Base-by-base conservation (phyloP, 768 basidiomycete genomes). In the Kwoniella europaea region DNA sequence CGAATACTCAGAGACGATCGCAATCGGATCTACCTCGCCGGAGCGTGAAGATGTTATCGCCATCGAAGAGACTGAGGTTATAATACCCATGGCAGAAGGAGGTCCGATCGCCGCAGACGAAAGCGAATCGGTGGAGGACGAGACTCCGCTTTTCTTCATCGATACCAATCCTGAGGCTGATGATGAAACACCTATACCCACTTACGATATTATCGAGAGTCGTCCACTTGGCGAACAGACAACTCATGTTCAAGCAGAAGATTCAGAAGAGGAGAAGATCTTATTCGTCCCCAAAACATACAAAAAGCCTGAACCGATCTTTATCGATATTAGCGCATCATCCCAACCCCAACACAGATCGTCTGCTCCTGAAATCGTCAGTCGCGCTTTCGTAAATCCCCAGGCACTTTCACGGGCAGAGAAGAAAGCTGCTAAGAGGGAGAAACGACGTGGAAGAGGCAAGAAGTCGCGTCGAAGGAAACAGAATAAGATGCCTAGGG, bases 251-350 rank as follows among this genome's bases (percentile, higher is more conserved):
- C n/a, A 35, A 2, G 52, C 22, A 13, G 29, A 27, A 7, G 65
- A 35, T 0, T 75, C 74, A 10, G 74, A 78, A 12, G 82, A 83
- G 9, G 82, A 83, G 41, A 63, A 82, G 55, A 81, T 83, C 61
- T 64, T 83, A 44, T 81, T 79, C 62, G 69, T 65, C 2, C 80
- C 82, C 0, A 67, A 73, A 35, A 78, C 65, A 41, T 80, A 74
- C 67, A 55, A 58, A 13, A 52, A 81, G 65, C 82, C 82, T 10
- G 59, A 77, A 60, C 79, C 81, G 3, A 74, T 83, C 63, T 55
- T 61, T 13, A 55, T 83, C 42, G 35, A 58, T 46, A 63, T 68
- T 16, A 41, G 68, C 27, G 50, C 57, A n/a, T 35, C 50, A n/a
- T 61, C 69, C 18, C 41, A 52, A 12, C 55, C 67, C 3, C 18